Base-by-base conservation (phyloP, 2,329 filamentous ascomycete genomes). In the Colletotrichum navitas region DNA sequence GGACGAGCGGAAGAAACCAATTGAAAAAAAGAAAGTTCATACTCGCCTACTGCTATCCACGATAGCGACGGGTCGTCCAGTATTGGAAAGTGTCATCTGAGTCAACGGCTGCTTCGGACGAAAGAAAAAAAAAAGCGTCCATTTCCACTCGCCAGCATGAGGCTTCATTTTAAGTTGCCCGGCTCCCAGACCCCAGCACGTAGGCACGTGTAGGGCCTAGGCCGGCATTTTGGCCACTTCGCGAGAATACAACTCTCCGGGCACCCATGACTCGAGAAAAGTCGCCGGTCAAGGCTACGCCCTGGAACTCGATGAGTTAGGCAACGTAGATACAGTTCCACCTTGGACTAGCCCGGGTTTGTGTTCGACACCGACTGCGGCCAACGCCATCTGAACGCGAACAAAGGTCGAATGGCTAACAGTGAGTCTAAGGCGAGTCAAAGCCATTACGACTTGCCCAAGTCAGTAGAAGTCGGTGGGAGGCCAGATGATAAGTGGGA, bases 381-480 rank as follows among this genome's bases (percentile, higher is more conserved):
- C 39, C 39, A 41, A 11, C 14, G 39, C 39, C 39, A 14, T 18
- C 5, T 18, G 11, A 41, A 14, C 39, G 39, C 14, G 4, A 41
- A 16, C 39, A 62, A 39, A 62, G 59, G 59, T 51, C 47, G 54
- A 32, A 36, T 24, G 54, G 59, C 36, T 16, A 59, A 59, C 55
- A 16, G 3, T 16, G 32, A 29, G 45, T 47, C 34, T 12, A 10
- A 5, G n/a, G 14, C 26, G 43, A 47, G 32, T n/a, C 56, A 60
- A 54, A 34, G 51, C 32, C 16, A 34, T 11, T n/a, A 18, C 4
- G 34, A 29, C 43, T 34, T 49, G 58, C 21, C n/a, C n/a, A 34
- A 26, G 32, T 36, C 34, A 39, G 6, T 26, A 29, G 16, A 14
- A 52, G 49, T 32, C 26, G 14, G 3, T 29, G 14, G 3, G 3